These are phyloP conservation scores for Paraconiothyrium brasiliense DNA, from an alignment of 2,329 filamentous ascomycete species.

Conservation along the genomic window DNA sequence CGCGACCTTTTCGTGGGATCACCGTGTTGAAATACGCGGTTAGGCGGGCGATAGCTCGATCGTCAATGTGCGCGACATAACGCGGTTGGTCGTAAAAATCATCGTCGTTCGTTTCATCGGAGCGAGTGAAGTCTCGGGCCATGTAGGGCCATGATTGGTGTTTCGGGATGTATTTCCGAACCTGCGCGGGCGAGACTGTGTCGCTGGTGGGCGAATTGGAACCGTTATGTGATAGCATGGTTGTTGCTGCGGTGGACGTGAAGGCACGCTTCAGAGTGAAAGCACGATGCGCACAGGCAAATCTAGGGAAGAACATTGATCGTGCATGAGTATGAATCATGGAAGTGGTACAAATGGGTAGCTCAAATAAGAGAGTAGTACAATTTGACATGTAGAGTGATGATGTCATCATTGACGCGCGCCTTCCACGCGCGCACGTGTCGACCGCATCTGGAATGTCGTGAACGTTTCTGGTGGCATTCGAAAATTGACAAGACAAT, in stretches of 20 bases:
- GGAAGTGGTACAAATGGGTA: background rate
- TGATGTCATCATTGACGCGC: conserved; percentile 15
- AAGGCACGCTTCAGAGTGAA: conserved; percentile 5
- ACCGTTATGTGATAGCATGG: background rate
- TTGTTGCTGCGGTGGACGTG: conserved; percentile 3
- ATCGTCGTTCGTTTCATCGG: conserved; percentile 48
- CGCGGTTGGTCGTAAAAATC: conserved; percentile 52
- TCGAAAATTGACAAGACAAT: background rate
- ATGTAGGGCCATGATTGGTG: conserved; percentile 10
- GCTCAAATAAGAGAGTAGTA: background rate
- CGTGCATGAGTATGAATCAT: background rate
- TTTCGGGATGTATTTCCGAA: conserved; percentile 4
- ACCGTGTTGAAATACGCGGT: conserved; percentile 57
- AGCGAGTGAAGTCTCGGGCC: conserved; percentile 49
- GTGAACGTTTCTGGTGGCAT: background rate
- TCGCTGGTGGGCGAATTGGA: background rate
- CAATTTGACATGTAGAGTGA: background rate
- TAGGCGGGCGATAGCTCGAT: conserved; percentile 57
- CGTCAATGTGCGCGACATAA: conserved; percentile 65
- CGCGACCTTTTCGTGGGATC: conserved; percentile 53
- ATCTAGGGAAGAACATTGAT: conserved; percentile 9
- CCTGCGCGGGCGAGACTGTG: background rate
- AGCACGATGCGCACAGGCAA: conserved; percentile 3
- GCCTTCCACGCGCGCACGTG: conserved; percentile 14
- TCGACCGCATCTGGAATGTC: background rate